These are phyloP conservation scores for Candida ortonii DNA, from an alignment of 805 yeast genomes.

Conservation along the genomic window DNA sequence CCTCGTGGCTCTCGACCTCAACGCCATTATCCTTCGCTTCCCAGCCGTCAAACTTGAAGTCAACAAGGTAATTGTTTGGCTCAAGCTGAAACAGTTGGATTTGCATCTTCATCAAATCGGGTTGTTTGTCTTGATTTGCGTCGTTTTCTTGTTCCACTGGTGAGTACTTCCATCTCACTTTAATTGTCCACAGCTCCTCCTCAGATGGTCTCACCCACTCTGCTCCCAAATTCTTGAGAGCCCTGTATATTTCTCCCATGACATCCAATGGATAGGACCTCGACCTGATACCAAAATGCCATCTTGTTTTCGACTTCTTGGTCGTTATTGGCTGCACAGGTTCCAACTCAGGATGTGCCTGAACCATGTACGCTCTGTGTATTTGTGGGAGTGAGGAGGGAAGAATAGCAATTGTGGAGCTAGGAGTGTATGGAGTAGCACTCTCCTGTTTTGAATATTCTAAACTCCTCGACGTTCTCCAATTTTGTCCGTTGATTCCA, in stretches of 20 bases:
- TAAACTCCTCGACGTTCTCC: conserved; percentile 33
- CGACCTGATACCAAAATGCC: conserved; percentile 98
- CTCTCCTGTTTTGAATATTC: conserved; percentile 27
- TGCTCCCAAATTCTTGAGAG: conserved; percentile 88
- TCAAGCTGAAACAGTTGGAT: conserved; percentile 94
- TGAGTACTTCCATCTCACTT: conserved; percentile 88
- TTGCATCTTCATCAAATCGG: conserved; percentile 93
- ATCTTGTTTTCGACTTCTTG: conserved; percentile 88
- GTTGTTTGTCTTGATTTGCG: conserved; percentile 35
- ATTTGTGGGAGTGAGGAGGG: conserved; percentile 94
- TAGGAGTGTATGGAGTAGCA: conserved; percentile 47
- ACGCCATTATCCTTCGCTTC: conserved; percentile 48
- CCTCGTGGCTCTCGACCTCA: conserved; percentile 35
- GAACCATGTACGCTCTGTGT: conserved; percentile 87
- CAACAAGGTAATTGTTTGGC: conserved; percentile 93
- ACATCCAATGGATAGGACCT: conserved; percentile 96
- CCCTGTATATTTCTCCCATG: conserved; percentile 97
- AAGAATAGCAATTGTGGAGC: conserved; percentile 84
- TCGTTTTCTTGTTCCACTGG: conserved; percentile 29
- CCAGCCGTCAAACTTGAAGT: conserved; percentile 98
- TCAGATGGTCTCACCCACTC: conserved; percentile 97
- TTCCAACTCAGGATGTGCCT: conserved; percentile 31
- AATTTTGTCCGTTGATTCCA: conserved; percentile 17
- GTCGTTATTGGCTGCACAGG: conserved; percentile 48
- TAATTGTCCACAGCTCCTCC: conserved; percentile 93